Evolutionary conservation across 129 eudicot genomes (phyloP).

Genomic region (Chrysanthemum makinoi): DNA sequence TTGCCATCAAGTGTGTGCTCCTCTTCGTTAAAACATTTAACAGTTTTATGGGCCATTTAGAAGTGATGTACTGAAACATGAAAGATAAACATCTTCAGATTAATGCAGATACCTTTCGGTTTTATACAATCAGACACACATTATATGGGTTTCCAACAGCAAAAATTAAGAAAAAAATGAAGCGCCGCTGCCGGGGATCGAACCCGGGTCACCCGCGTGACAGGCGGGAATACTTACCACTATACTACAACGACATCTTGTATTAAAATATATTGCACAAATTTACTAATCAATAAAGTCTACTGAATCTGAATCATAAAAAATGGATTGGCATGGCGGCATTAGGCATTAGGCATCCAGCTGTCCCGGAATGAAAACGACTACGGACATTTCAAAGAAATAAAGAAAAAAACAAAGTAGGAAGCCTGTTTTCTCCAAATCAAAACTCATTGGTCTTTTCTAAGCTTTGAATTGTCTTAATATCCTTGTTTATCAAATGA

Average conservation of each 20-base stretch:
- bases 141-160: too few relatives aligned
- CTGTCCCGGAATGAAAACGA: not conserved
- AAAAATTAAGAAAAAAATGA: not conserved
- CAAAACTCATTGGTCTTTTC: conserved; percentile 3
- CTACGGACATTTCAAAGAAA: not conserved
- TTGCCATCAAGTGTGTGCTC: too few relatives aligned
- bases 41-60: too few relatives aligned
- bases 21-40: too few relatives aligned
- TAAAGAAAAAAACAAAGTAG: conserved; percentile 19
- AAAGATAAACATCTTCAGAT: too few relatives aligned
- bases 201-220: conserved; percentile 98
- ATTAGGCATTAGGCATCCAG: not conserved
- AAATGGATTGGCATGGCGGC: too few relatives aligned
- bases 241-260: conserved; percentile 82
- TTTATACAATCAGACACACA: too few relatives aligned
- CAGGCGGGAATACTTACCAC: conserved; percentile 98
- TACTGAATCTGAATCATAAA: not conserved
- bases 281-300: not conserved
- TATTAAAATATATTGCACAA: too few relatives aligned
- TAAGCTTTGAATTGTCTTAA: not conserved
- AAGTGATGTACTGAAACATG: too few relatives aligned
- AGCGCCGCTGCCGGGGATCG: conserved; percentile 97
- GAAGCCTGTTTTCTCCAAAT: conserved; percentile 23
- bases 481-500: not conserved
- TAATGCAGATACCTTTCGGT: too few relatives aligned